Conservation (phyloP, 176 grass and related monocot species). For the Miscanthus lutarioriparius region DNA sequence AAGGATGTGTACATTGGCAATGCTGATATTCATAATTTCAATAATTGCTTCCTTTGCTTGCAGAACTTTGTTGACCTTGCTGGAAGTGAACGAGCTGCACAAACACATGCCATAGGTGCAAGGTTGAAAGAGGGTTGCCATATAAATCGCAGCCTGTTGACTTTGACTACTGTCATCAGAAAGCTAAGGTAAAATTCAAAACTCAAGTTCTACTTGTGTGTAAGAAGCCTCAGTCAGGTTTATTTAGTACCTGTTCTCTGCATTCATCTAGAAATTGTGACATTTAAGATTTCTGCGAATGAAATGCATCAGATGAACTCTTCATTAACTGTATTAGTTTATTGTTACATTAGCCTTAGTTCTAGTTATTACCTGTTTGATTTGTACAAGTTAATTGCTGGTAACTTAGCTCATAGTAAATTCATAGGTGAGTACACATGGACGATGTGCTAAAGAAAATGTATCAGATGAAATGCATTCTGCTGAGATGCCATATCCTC, state of each 20-base stretch:
- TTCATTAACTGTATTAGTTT: not conserved
- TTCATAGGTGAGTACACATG: conserved; percentile 5
- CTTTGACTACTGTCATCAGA: conserved; percentile 94
- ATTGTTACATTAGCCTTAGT: not conserved
- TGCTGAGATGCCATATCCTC: not conserved
- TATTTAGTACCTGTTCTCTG: conserved; percentile 4
- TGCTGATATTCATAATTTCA: conserved; percentile 39
- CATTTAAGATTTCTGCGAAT: not conserved
- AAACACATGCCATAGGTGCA: conserved; percentile 89
- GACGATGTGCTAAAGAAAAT: not conserved
- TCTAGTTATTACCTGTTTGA: conserved; percentile 11
- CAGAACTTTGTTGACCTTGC: conserved; percentile 99
- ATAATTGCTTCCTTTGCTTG: conserved; percentile 17
- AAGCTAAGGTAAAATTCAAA: conserved; percentile 68
- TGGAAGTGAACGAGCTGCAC: conserved; percentile 90
- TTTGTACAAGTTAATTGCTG: not conserved
- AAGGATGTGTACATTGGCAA: not conserved
- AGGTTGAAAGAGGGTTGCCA: conserved; percentile 94
- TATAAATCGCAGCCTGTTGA: conserved; percentile 91
- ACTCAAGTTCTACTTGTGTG: not conserved
- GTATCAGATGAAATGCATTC: conserved; percentile 1
- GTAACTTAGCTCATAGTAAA: not conserved
- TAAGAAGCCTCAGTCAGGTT: conserved; percentile 4
- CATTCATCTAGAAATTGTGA: conserved; percentile 10
- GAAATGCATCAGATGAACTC: conserved; percentile 2